Conservation (phyloP, 2,329 filamentous ascomycete species). For the Aspergillus phoenicis region DNA sequence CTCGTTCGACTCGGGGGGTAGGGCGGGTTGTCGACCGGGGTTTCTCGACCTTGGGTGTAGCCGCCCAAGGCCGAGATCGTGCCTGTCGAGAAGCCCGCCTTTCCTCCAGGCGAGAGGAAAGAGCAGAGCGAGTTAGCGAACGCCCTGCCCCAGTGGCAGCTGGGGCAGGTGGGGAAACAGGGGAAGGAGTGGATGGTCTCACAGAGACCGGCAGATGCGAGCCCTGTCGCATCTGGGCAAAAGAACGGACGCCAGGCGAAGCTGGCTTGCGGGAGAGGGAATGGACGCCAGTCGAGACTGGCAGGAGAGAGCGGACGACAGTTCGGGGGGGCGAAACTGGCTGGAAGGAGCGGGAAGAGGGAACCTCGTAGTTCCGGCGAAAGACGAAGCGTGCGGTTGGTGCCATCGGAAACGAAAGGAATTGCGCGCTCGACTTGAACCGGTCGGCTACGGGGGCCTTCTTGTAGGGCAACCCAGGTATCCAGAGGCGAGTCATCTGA, state of each 20-base stretch:
- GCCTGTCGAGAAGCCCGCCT: constrained; percentile 20
- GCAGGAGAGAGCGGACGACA: constrained; percentile 17
- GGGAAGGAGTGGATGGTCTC: constrained; percentile 7
- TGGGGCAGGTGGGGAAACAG: constrained; percentile 7
- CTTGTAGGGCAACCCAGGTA: constrained; percentile 19
- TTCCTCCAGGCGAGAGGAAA: constrained; percentile 14
- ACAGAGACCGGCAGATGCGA: constrained; percentile 24
- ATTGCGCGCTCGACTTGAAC: constrained; percentile 15
- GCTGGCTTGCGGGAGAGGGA: not conserved
- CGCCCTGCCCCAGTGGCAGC: constrained; percentile 4
- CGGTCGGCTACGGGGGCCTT: constrained; percentile 10
- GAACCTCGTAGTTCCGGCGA: constrained; percentile 17
- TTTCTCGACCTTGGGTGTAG: constrained; percentile 11
- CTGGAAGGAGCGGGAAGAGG: constrained; percentile 16
- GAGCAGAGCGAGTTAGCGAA: not conserved
- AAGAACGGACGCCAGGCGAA: not conserved
- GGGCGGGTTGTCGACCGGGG: constrained; percentile 12
- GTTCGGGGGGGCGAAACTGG: constrained; percentile 14
- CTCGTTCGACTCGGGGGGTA: not conserved
- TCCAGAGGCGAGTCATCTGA: constrained; percentile 25
- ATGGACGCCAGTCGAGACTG: not conserved
- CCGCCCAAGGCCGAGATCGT: constrained; percentile 16
- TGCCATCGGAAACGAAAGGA: constrained; percentile 13
- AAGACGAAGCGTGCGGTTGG: constrained; percentile 11
- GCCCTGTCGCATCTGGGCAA: constrained; percentile 15